Evolutionary conservation across 176 grass and related monocot genomes (phyloP).

Genomic region (Avena atlantica): DNA sequence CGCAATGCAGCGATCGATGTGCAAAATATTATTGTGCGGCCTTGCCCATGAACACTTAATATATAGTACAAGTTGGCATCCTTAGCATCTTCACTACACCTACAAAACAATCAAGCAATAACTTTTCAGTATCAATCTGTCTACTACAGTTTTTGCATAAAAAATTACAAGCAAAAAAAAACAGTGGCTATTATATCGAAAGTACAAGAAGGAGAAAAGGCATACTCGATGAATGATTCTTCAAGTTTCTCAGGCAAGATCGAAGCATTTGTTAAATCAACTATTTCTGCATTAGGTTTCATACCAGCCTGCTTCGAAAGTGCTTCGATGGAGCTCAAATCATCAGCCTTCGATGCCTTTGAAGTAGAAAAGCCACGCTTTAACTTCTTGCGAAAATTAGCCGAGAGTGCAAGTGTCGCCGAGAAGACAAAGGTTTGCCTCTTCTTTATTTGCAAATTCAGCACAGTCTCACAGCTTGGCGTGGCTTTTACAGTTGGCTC

Average conservation of each 20-base stretch:
- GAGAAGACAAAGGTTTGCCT: conserved; percentile 97
- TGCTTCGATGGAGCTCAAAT: conserved; percentile 73
- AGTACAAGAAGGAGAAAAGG: conserved; percentile 32
- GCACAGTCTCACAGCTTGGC: conserved; percentile 59
- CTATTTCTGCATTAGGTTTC: conserved; percentile 80
- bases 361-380: conserved; percentile 69
- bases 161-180: conserved; percentile 32
- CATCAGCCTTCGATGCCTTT: conserved; percentile 50
- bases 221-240: conserved; percentile 95
- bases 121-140: conserved; percentile 19
- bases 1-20: conserved; percentile 94
- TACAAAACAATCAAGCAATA: conserved; percentile 49
- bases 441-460: conserved; percentile 82
- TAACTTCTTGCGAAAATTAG: conserved; percentile 91
- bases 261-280: conserved; percentile 84
- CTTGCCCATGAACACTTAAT: conserved; percentile 90
- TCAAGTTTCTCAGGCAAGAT: conserved; percentile 90
- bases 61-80: conserved; percentile 95
- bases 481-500: conserved; percentile 39
- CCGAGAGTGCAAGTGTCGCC: conserved; percentile 85
- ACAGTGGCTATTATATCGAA: background rate
- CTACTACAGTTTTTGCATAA: background rate
- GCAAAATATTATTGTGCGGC: conserved; percentile 88
- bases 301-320: conserved; percentile 87
- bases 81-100: conserved; percentile 90